Conservation (phyloP, 805 yeast genomes). For the Cyberlindnera veronae region DNA sequence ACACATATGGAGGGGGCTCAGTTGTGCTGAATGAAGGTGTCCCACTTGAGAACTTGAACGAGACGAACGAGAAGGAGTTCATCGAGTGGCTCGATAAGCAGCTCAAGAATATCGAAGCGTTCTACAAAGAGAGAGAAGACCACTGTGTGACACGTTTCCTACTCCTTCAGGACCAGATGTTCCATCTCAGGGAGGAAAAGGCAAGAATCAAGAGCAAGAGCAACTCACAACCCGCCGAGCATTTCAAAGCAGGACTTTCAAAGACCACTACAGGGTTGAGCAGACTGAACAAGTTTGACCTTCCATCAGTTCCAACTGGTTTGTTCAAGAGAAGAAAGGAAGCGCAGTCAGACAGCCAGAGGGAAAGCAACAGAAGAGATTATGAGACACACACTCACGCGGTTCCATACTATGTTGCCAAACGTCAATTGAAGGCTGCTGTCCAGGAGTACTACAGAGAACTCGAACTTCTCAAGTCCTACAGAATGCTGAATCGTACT, state of each 20-base stretch:
- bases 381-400: slow-evolving; percentile 37
- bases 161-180: slow-evolving; percentile 64
- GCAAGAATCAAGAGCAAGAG: slow-evolving; percentile 21
- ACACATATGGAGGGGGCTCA: slow-evolving; percentile 22
- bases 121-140: slow-evolving; percentile 58
- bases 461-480: slow-evolving; percentile 66
- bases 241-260: slow-evolving; percentile 15
- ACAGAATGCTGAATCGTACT: slow-evolving; percentile 73
- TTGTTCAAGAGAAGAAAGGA: slow-evolving; percentile 19
- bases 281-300: slow-evolving; percentile 33
- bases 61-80: slow-evolving; percentile 47
- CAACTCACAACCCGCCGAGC: slow-evolving; percentile 10
- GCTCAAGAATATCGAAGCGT: slow-evolving; percentile 53
- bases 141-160: slow-evolving; percentile 57
- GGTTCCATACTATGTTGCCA: slow-evolving; percentile 62
- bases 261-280: slow-evolving; percentile 19
- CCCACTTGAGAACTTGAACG: slow-evolving; percentile 24
- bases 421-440: slow-evolving; percentile 65
- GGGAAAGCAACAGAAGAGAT: slow-evolving; percentile 38
- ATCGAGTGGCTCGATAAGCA: slow-evolving; percentile 65
- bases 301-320: slow-evolving; percentile 39
- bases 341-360: background rate
- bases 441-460: slow-evolving; percentile 70
- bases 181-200: slow-evolving; percentile 56
- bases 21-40: slow-evolving; percentile 3